Evolutionary conservation across 257 asterid genomes (phyloP), one percentile per base, ranked within the genome.

Genomic region (Solanum sitiens): DNA sequence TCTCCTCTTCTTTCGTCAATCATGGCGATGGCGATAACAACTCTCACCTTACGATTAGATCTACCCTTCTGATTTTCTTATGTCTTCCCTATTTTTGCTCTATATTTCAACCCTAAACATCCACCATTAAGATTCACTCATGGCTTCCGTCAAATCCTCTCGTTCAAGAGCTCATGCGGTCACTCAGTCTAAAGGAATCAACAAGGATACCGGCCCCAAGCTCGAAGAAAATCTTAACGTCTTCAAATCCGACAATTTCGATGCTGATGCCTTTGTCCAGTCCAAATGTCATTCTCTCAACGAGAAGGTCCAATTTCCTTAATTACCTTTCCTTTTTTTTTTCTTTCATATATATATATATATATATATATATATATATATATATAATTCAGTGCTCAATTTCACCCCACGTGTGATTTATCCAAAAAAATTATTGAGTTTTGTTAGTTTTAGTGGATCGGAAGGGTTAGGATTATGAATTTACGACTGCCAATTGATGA

Each of bases 151-250:
- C 63, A 95, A 95, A 92, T 89, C 96, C 89, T 91, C 98, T 86
- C 94, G 99, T 90, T 95, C 99, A 86, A 93, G 98, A 92, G 91
- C 93, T 80, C 94, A 91, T 79, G 40, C 94, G 89, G 96, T 91
- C 67, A 90, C 93, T 86, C 88, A 94, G 85, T 93, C 92, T 5
- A 96, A 96, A 91, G 93, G 91, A 27, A 89, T 63, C 89, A 89
- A 61, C 91, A 92, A 92, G 89, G 99, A 94, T 73, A 94, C 86
- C 63, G 98, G 94, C 71, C 89, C 90, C 85, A 97, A 95, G 91
- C 92, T 95, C 80, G 99, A 97, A 93, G 98, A 97, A 45, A 95
- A 96, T 94, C 98, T 97, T 90, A 94, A 93, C 90, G 94, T 95
- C 89, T 97, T 97, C 95, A 96, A 94, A 91, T 91, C 99, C 91